Conservation (phyloP, 2,329 filamentous ascomycete genomes). For the Cordyceps fumosorosea region DNA sequence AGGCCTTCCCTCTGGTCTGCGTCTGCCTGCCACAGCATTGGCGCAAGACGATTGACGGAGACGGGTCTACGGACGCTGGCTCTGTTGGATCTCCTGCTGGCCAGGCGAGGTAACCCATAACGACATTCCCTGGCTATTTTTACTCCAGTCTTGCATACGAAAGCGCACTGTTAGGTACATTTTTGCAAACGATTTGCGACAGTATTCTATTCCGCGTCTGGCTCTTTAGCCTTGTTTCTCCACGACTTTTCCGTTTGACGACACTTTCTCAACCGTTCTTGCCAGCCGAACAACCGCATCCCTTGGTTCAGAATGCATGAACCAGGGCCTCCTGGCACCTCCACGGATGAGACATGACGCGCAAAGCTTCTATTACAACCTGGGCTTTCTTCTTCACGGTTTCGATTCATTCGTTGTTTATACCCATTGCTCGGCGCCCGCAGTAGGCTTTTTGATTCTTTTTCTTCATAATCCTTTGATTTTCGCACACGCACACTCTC, state of each 20-base stretch:
- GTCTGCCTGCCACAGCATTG: conserved; percentile 94
- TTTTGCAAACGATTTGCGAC: background rate
- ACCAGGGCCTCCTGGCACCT: background rate
- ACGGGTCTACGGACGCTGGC: conserved; percentile 61
- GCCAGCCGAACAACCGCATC: background rate
- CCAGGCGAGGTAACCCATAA: background rate
- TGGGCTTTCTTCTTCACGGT: background rate
- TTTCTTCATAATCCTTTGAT: background rate
- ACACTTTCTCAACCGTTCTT: background rate
- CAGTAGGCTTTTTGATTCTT: background rate
- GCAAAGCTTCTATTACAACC: conserved; percentile 5
- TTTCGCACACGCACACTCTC: background rate
- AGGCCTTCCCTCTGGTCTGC: conserved; percentile 94
- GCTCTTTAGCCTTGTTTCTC: background rate
- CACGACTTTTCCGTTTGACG: background rate
- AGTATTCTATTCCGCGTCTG: background rate
- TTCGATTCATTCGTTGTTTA: conserved; percentile 9
- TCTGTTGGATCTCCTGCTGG: conserved; percentile 29
- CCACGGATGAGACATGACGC: conserved; percentile 3
- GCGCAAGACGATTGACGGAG: conserved; percentile 93
- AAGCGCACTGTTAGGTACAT: conserved; percentile 7
- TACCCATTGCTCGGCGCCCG: conserved; percentile 13
- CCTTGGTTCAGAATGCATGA: background rate
- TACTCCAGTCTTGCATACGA: conserved; percentile 5
- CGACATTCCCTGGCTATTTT: background rate